Evolutionary conservation across 768 basidiomycete species (phyloP), one percentile per base, ranked within the genome.

Genomic region (Lactarius pseudohatsudake): DNA sequence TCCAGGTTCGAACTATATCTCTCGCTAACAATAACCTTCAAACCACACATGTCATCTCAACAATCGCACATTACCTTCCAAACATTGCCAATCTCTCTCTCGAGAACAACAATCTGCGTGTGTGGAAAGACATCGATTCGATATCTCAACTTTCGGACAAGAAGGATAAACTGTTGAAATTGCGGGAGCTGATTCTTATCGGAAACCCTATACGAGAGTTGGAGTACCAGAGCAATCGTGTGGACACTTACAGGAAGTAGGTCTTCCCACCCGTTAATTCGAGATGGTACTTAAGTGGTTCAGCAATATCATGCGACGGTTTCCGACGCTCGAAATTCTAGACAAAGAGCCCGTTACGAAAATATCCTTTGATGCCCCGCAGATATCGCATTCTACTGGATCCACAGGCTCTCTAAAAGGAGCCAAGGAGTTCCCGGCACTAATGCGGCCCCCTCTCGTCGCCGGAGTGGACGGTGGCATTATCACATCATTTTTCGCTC

Each of bases 281-380:
- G 69, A 65, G 36, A 16, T 57, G 40, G 47, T 34, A 45, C 38
- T 68, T 6, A 67, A 16, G 28, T 30, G 28, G 67, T 63, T 36
- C 73, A 95, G 95, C 70, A 91, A 95, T 69, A 83, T 96, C 65
- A 82, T 86, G 15, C 84, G 89, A 53, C 87, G 92, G 54, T 95
- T 98, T 74, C 82, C 91, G 1, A 85, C 91, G 36, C 76, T 98
- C 47, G 85, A 88, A 64, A 89, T 96, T 67, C 81, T 98, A 64
- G 96, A 98, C 74, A 85, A 87, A 69, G 88, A 90, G 74, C 82
- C 91, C 8, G 86, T 98, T 57, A 79, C 85, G 6, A 81, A 89
- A 73, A 93, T 96, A 64, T 84, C 86, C 2, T 96, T 95, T 70
- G 93, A 92, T 71, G 83, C 86, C 18, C 86, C 89, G 9, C 80